Evolutionary conservation across 495 filamentous ascomycete species (phyloP), one percentile per base, ranked within the genome.

Genomic region (Talaromyces wortmannii): DNA sequence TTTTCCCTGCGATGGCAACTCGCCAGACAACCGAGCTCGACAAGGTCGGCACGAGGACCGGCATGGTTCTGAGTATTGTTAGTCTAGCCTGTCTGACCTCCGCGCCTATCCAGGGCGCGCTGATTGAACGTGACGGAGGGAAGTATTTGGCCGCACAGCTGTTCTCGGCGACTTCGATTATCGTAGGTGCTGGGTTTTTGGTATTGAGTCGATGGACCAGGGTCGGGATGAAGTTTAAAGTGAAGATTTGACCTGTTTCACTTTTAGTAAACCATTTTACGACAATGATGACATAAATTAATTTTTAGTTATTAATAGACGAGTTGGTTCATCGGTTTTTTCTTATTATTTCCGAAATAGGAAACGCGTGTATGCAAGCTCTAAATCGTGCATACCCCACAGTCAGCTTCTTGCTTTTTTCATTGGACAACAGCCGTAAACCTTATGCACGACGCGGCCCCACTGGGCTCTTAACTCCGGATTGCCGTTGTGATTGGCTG

Each of bases 51-150:
- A 81, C 81, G 42, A 71, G 86, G 30, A 79, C 89, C 67, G 88
- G 88, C 3, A 90, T 90, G 85, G 74, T 83, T 2, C 86, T 90
- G 56, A 83, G 73, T 7, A 79, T 88, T 50, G 72, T 80, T 7
- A 81, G 79, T 53, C 77, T 88, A 51, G 82, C 84, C 1, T 72
- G 71, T 50, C 64, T 88, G 49, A 83, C 81, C 15, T 83, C 85
- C 0, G 75, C 84, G n/a, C 81, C 86, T 2, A 79, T 89, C 48
- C 79, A 78, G 0, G 86, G 85, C 0, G 70, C 72, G 2, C 58
- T 81, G 55, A 48, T 71, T 82, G 13, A 63, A 75, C 62, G 54
- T 59, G 61, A 62, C 12, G 68, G 63, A 4, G 75, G 78, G 0
- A 48, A 48, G 12, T 84, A 78, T 69, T 61, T 65, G 50, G 68